Conservation (phyloP, 2,329 filamentous ascomycete species). For the Diaporthe helianthi region DNA sequence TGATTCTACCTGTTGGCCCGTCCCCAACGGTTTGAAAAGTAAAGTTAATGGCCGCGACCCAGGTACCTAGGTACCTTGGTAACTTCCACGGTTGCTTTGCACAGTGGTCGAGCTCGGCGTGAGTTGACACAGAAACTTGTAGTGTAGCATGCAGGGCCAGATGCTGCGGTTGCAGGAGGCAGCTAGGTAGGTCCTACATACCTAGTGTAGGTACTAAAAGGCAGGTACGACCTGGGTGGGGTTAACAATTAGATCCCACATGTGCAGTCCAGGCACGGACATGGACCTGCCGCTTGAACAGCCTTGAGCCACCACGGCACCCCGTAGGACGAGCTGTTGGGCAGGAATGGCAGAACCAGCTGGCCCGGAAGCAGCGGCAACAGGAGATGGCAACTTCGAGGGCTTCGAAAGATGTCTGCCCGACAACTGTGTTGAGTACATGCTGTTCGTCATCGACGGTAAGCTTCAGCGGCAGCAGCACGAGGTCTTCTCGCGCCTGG, state of each 20-base stretch:
- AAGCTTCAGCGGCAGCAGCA: slow-evolving; percentile 59
- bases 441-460: slow-evolving; percentile 73
- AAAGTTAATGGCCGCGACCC: no score
- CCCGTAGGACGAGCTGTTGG: neutral
- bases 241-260: no score
- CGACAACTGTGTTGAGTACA: slow-evolving; percentile 88
- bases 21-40: no score
- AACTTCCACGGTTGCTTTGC: neutral
- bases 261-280: no score
- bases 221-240: no score
- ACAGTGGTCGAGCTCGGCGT: neutral
- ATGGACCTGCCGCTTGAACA: neutral
- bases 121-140: neutral
- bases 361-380: slow-evolving; percentile 35
- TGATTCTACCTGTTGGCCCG: no score
- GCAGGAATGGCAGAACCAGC: neutral
- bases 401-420: slow-evolving; percentile 58
- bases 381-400: slow-evolving; percentile 40
- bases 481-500: slow-evolving; percentile 67
- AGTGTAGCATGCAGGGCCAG: neutral
- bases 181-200: no score
- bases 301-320: neutral
- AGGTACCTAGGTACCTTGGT: neutral
- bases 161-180: no score
- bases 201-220: neutral